phyloP scores from a whole-genome alignment of 495 filamentous ascomycete genomes.

The Chaetomium tenue region DNA sequence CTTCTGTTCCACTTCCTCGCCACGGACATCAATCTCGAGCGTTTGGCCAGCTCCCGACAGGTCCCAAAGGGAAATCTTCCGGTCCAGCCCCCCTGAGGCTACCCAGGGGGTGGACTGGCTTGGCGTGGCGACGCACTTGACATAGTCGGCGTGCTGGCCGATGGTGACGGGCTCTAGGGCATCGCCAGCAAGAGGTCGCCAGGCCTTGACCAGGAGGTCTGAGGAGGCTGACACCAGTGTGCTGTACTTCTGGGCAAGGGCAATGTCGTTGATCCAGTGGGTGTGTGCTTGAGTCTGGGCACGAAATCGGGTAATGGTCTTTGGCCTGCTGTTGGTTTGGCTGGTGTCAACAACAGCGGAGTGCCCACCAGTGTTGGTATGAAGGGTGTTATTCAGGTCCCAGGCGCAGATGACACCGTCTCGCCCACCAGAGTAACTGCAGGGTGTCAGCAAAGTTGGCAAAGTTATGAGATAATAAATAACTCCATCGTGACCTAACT shows the following conservation, averaged over 20 bases:
- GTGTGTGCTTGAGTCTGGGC: slow-evolving; percentile 95
- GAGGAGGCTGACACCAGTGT: slow-evolving; percentile 93
- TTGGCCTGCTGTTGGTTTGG: slow-evolving; percentile 35
- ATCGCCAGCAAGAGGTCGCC: slow-evolving; percentile 79
- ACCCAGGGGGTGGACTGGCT: slow-evolving; percentile 73
- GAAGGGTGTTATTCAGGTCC: slow-evolving; percentile 61
- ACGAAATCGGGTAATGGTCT: slow-evolving; percentile 65
- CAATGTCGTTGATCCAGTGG: slow-evolving; percentile 97
- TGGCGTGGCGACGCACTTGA: slow-evolving; percentile 87
- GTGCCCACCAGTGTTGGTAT: slow-evolving; percentile 42
- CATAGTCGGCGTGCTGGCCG: slow-evolving; percentile 92
- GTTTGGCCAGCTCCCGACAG: slow-evolving; percentile 80
- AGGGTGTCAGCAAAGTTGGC: slow-evolving; percentile 15
- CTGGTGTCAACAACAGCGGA: slow-evolving; percentile 36
- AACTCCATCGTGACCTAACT: slow-evolving; percentile 48
- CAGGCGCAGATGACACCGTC: slow-evolving; percentile 96
- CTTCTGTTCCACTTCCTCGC: slow-evolving; percentile 79
- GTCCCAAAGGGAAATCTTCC: slow-evolving; percentile 91
- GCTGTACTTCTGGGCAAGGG: slow-evolving; percentile 76
- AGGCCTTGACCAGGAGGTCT: slow-evolving; percentile 90
- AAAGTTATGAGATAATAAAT: slow-evolving; percentile 7
- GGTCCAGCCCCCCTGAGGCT: slow-evolving; percentile 91
- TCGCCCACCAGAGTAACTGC: slow-evolving; percentile 89
- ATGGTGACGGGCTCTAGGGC: slow-evolving; percentile 71
- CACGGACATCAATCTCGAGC: slow-evolving; percentile 76